Evolutionary conservation across 345 rosid genomes (phyloP).

Genomic region (Melaleuca quinquenervia): DNA sequence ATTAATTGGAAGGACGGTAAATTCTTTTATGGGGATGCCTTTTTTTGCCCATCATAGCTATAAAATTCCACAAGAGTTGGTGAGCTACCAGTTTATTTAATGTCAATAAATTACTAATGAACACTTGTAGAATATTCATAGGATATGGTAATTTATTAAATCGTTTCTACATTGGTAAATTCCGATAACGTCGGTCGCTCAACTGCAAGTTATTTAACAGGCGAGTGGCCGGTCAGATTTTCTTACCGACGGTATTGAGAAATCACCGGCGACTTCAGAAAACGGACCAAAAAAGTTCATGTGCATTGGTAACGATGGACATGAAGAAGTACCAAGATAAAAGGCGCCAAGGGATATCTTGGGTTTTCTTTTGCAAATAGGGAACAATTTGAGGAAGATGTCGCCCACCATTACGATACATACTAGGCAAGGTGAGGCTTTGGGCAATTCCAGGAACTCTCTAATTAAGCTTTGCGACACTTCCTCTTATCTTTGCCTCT

Average conservation of each 20-base stretch:
- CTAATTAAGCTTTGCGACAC: background rate
- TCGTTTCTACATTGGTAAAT: background rate
- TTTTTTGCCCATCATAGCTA: background rate
- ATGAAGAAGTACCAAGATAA: background rate
- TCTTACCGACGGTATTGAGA: background rate
- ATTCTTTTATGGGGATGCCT: background rate
- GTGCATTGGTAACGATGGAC: background rate
- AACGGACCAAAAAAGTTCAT: background rate
- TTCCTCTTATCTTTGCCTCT: background rate
- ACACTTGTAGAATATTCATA: background rate
- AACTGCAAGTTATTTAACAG: background rate
- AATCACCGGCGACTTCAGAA: too few species aligned
- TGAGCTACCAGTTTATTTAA: background rate
- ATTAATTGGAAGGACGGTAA: background rate
- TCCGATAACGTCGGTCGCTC: background rate
- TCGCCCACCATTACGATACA: background rate
- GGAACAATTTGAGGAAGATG: background rate
- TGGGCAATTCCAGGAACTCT: background rate
- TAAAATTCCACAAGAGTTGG: background rate
- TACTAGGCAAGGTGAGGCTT: background rate
- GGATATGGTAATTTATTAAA: background rate
- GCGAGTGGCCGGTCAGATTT: background rate
- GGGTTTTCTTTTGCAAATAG: background rate
- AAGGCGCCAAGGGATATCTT: background rate
- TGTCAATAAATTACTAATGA: background rate